Conservation (phyloP, 164 flowering plant species). For the Chimonanthus salicifolius region DNA sequence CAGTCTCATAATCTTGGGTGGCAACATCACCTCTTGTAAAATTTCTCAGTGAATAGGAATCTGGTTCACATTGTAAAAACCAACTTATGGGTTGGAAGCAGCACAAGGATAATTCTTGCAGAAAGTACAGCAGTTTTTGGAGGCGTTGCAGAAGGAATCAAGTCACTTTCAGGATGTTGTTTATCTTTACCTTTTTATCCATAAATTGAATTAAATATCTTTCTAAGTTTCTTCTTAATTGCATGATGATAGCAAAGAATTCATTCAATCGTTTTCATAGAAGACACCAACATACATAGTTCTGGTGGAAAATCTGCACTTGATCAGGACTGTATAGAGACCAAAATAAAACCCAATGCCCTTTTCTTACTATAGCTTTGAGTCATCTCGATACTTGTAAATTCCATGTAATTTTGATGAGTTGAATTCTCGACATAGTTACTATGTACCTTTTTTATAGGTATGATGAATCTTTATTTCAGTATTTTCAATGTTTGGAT, state of each 20-base stretch:
- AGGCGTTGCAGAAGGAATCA: not conserved
- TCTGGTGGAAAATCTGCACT: not conserved
- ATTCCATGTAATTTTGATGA: not conserved
- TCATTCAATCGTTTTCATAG: no score
- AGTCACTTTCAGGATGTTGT: no score
- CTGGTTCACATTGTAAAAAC: no score
- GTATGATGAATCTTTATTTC: not conserved
- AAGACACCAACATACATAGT: not conserved
- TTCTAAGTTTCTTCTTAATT: not conserved
- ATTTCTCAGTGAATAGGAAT: not conserved
- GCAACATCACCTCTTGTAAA: not conserved
- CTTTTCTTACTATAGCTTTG: not conserved
- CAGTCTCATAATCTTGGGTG: not conserved
- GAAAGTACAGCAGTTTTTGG: not conserved
- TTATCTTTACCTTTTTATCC: no score
- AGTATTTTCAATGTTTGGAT: not conserved
- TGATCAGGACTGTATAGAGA: not conserved
- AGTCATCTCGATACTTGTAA: not conserved
- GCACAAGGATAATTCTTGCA: not conserved
- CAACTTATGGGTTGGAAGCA: no score
- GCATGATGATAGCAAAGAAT: no score
- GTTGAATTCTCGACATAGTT: not conserved
- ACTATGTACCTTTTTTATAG: not conserved
- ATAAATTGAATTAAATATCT: no score
- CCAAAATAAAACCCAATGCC: not conserved